Conservation (phyloP, 2,329 filamentous ascomycete species). For the Byssoonygena ceratinophila region DNA sequence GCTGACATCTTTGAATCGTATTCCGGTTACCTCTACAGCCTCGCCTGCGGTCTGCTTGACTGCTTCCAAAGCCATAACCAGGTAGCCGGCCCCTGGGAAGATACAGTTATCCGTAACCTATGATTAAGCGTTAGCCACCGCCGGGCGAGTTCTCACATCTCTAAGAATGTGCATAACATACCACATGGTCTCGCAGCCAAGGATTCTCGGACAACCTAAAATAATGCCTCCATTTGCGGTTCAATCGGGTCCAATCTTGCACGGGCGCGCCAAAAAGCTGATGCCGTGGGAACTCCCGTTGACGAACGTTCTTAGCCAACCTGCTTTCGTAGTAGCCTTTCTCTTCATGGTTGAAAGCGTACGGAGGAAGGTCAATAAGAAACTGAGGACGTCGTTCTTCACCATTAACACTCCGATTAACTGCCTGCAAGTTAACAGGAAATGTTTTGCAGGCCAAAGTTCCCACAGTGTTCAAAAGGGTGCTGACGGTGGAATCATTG, state of each 20-base stretch:
- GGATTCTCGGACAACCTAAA: slow-evolving; percentile 24
- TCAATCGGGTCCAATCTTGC: slow-evolving; percentile 23
- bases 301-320: slow-evolving; percentile 16
- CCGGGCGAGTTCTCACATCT: too few species aligned
- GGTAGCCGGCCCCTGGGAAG: slow-evolving; percentile 14
- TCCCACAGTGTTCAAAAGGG: slow-evolving; percentile 17
- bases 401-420: slow-evolving; percentile 18
- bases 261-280: slow-evolving; percentile 17
- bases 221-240: slow-evolving; percentile 18
- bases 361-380: slow-evolving; percentile 19
- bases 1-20: slow-evolving; percentile 20
- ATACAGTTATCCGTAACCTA: slow-evolving; percentile 7
- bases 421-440: slow-evolving; percentile 19
- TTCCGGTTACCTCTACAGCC: slow-evolving; percentile 4
- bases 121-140: neutral
- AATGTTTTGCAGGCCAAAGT: slow-evolving; percentile 18
- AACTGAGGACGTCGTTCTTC: slow-evolving; percentile 10
- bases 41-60: slow-evolving; percentile 17
- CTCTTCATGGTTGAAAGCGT: slow-evolving; percentile 14
- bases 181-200: slow-evolving; percentile 25
- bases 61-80: slow-evolving; percentile 15
- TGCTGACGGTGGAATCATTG: slow-evolving; percentile 10
- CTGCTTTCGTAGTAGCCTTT: slow-evolving; percentile 17
- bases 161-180: slow-evolving; percentile 17
- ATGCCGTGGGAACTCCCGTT: slow-evolving; percentile 14